Percentiles rank a stretch among this genome's conserved stretches.
phyloP scores from a whole-genome alignment of 306 rosid species.

The Medicago lupulina region DNA sequence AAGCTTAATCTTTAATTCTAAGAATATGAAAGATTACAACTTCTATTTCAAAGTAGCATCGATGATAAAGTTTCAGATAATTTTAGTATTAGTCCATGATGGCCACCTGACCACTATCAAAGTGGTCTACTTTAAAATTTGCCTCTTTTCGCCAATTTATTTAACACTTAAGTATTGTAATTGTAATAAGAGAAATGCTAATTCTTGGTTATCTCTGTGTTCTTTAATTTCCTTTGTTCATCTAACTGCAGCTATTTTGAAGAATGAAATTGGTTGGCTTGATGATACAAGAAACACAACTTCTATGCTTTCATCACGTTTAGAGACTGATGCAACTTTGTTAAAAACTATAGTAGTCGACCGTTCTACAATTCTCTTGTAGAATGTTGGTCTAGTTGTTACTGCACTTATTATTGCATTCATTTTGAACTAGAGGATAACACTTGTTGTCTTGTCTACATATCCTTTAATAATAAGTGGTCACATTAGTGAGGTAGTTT shows the following conservation, averaged over 20 bases:
- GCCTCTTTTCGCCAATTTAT: too few species aligned
- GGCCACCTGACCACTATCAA: too few species aligned
- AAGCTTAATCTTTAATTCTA: too few species aligned
- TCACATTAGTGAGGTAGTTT: conserved; percentile 90
- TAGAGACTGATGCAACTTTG: conserved; percentile 85
- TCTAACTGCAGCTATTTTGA: conserved; percentile 70
- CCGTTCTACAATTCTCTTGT: conserved; percentile 77
- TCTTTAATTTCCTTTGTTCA: conserved; percentile 7
- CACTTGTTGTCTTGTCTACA: conserved; percentile 82
- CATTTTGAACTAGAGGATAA: conserved; percentile 85
- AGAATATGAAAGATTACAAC: too few species aligned
- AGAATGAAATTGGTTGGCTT: conserved; percentile 91
- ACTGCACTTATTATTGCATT: conserved; percentile 76
- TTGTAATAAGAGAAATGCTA: too few species aligned
- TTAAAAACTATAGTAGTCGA: conserved; percentile 80
- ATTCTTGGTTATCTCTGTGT: not conserved
- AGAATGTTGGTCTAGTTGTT: conserved; percentile 77
- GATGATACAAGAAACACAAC: conserved; percentile 83
- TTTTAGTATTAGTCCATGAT: too few species aligned
- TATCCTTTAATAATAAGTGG: conserved; percentile 94
- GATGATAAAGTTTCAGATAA: too few species aligned
- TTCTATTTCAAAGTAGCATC: too few species aligned
- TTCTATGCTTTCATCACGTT: conserved; percentile 81
- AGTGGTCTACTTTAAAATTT: too few species aligned
- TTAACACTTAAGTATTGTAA: too few species aligned